These are phyloP conservation scores for Suhomyces wounanorum DNA, from an alignment of 1,139 yeast species.

Conservation along the genomic window DNA sequence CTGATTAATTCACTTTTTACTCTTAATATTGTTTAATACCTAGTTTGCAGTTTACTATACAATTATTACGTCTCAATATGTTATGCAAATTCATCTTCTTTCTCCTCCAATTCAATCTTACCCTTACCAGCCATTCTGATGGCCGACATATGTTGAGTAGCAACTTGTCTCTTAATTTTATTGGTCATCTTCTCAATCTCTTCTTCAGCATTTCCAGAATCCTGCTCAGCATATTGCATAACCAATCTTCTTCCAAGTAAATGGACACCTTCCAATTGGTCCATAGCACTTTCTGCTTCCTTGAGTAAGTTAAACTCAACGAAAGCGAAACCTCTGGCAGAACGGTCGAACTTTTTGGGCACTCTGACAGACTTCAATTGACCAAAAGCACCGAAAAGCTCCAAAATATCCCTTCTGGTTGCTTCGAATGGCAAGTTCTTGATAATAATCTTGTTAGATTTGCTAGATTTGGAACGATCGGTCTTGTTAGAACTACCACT, in stretches of 20 bases:
- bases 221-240: conserved; percentile 90
- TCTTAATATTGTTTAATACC: neutral
- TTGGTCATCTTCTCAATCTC: conserved; percentile 89
- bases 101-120: conserved; percentile 66
- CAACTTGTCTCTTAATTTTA: conserved; percentile 80
- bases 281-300: conserved; percentile 97
- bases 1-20: too few species aligned
- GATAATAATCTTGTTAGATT: conserved; percentile 76
- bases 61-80: neutral
- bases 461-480: conserved; percentile 39
- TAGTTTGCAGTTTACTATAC: neutral
- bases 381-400: conserved; percentile 91
- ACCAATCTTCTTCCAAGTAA: conserved; percentile 93
- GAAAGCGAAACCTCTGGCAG: conserved; percentile 97
- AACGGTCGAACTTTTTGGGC: conserved; percentile 92
- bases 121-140: conserved; percentile 76
- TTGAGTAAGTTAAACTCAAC: conserved; percentile 86
- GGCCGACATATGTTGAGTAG: conserved; percentile 72
- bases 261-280: conserved; percentile 92
- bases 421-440: conserved; percentile 98
- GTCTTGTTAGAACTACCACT: conserved; percentile 24
- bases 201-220: conserved; percentile 79
- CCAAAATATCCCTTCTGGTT: conserved; percentile 85
- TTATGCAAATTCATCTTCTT: conserved; percentile 33
- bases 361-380: conserved; percentile 92